Evolutionary conservation across 192 early-diverging fungal genomes (phyloP).

Genomic region (Linnemannia hyalina): DNA sequence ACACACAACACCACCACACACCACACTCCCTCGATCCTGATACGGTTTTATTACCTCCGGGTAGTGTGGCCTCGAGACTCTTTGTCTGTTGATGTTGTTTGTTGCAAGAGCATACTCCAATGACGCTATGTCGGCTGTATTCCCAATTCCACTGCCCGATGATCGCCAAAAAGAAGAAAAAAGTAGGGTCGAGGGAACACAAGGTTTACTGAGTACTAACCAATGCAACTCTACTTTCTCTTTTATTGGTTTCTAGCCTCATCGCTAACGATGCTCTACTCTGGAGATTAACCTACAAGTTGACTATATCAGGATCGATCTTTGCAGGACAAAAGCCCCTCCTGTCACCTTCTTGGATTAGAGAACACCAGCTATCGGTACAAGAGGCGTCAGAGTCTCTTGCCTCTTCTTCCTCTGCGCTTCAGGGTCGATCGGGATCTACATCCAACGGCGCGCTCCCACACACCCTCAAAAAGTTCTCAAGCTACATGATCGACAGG

Average conservation of each 20-base stretch:
- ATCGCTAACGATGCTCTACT: slow-evolving; percentile 44
- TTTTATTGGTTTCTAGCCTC: slow-evolving; percentile 3
- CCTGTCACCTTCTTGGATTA: slow-evolving; percentile 20
- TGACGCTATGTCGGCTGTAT: neutral
- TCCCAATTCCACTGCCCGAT: slow-evolving; percentile 13
- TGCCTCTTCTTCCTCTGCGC: neutral
- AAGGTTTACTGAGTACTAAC: neutral
- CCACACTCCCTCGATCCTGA: neutral
- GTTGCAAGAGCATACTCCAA: neutral
- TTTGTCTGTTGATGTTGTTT: neutral
- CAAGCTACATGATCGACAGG: neutral
- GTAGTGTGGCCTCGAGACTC: neutral
- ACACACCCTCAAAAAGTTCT: too few relatives aligned
- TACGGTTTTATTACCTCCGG: neutral
- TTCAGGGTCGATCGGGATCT: slow-evolving; percentile 3
- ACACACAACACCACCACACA: neutral
- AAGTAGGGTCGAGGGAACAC: neutral
- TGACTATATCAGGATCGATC: slow-evolving; percentile 49
- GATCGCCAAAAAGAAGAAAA: neutral
- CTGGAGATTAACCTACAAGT: slow-evolving; percentile 38
- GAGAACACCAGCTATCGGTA: neutral
- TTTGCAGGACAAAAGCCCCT: slow-evolving; percentile 31
- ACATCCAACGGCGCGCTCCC: neutral
- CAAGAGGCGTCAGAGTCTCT: neutral
- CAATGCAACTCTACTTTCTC: neutral